These are phyloP conservation scores for Poteriospumella lacustris DNA, from an alignment of 108 stramenopile genomes.

Conservation along the genomic window DNA sequence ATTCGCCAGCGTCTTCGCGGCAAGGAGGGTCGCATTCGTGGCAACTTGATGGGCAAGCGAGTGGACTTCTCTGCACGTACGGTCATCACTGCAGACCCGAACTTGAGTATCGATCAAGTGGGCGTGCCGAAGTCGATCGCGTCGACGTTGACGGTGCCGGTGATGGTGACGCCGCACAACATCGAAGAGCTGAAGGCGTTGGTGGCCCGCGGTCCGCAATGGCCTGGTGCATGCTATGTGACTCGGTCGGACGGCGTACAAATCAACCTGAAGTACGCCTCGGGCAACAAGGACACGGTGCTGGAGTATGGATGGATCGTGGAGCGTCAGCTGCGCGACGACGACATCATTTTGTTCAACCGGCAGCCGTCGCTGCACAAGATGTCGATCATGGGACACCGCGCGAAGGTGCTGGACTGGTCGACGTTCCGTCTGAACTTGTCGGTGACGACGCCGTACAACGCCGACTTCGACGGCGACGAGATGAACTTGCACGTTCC, in stretches of 20 bases:
- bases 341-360: constrained; percentile 96
- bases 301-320: constrained; percentile 92
- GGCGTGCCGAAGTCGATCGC: constrained; percentile 94
- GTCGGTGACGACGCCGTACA: constrained; percentile 95
- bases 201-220: constrained; percentile 85
- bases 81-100: constrained; percentile 99
- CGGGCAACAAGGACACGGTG: constrained; percentile 68
- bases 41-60: constrained; percentile 99
- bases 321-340: constrained; percentile 91
- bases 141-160: constrained; percentile 93
- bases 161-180: constrained; percentile 91
- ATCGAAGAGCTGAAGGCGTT: constrained; percentile 68
- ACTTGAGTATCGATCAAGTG: constrained; percentile 95
- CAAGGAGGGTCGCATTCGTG: constrained; percentile 97
- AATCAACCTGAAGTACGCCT: constrained; percentile 83
- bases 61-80: constrained; percentile 97
- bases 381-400: constrained; percentile 98
- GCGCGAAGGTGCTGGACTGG: constrained; percentile 95
- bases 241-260: constrained; percentile 86
- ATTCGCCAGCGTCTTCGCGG: constrained; percentile 85
- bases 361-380: constrained; percentile 98
- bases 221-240: constrained; percentile 95
- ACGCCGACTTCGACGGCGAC: constrained; percentile 99
- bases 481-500: constrained; percentile 96
- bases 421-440: constrained; percentile 97